Evolutionary conservation across 1,139 yeast species (phyloP).

Genomic region (Geotrichum candidum): DNA sequence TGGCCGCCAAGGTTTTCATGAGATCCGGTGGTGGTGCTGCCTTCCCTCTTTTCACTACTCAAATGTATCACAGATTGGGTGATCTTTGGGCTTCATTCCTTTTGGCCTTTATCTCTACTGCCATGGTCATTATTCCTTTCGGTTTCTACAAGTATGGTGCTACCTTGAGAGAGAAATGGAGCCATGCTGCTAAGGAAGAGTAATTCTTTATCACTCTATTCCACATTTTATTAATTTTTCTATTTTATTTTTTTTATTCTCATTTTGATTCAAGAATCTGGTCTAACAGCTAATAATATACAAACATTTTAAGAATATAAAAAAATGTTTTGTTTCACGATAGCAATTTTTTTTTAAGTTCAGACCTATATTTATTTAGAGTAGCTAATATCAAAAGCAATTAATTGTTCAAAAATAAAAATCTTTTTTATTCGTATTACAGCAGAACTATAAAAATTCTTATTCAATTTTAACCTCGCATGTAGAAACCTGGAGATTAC

Average conservation of each 20-base stretch:
- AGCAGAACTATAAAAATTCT: no score
- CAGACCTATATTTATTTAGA: background rate
- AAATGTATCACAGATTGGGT: constrained; percentile 70
- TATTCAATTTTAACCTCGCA: no score
- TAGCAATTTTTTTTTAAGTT: background rate
- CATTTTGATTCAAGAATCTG: background rate
- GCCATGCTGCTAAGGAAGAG: background rate
- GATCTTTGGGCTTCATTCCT: constrained; percentile 80
- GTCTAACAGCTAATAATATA: background rate
- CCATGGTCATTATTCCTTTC: constrained; percentile 77
- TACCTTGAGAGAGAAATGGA: constrained; percentile 50
- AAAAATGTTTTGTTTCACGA: background rate
- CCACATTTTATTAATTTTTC: no score
- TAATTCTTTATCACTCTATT: background rate
- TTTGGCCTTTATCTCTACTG: constrained; percentile 75
- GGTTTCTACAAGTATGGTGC: constrained; percentile 69
- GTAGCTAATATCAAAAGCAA: background rate
- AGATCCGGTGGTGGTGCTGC: constrained; percentile 87
- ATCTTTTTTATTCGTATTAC: no score
- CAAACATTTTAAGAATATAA: background rate
- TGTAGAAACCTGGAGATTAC: no score
- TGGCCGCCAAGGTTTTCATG: constrained; percentile 83
- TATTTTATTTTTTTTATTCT: background rate
- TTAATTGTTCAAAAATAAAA: no score
- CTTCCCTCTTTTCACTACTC: constrained; percentile 73